These are phyloP conservation scores for Picea abies DNA, from an alignment of 83 land plant species.

Conservation along the genomic window DNA sequence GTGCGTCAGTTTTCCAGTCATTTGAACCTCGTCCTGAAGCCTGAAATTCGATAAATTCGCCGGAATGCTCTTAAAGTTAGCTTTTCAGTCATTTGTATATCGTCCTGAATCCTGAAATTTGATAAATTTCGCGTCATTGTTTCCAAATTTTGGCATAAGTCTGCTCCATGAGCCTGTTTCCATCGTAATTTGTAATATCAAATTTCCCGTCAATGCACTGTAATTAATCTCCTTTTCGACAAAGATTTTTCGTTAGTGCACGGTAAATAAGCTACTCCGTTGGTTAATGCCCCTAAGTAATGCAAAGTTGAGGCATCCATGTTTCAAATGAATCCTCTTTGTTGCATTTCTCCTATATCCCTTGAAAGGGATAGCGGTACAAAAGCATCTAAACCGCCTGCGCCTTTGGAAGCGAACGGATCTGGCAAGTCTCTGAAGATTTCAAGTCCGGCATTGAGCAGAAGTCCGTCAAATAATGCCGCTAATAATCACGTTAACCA, in stretches of 20 bases:
- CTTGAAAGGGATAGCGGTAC: constrained; percentile 32
- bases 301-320: background rate
- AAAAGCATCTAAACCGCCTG: constrained; percentile 9
- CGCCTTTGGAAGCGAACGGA: constrained; percentile 19
- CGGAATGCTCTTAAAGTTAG: no score
- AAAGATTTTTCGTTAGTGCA: background rate
- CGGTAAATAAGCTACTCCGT: background rate
- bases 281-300: background rate
- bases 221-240: background rate
- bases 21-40: background rate
- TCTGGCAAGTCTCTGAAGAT: constrained; percentile 17
- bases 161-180: background rate
- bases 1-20: background rate
- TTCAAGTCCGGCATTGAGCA: background rate
- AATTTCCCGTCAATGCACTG: background rate
- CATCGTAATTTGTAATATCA: background rate
- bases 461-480: background rate
- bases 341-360: constrained; percentile 49
- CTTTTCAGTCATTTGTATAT: no score
- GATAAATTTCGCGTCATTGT: no score
- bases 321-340: constrained; percentile 41
- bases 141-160: no score
- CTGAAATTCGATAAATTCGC: no score
- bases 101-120: no score
- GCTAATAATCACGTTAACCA: background rate